Evolutionary conservation across 2,329 filamentous ascomycete genomes (phyloP).

Genomic region (Trichoderma sp.): DNA sequence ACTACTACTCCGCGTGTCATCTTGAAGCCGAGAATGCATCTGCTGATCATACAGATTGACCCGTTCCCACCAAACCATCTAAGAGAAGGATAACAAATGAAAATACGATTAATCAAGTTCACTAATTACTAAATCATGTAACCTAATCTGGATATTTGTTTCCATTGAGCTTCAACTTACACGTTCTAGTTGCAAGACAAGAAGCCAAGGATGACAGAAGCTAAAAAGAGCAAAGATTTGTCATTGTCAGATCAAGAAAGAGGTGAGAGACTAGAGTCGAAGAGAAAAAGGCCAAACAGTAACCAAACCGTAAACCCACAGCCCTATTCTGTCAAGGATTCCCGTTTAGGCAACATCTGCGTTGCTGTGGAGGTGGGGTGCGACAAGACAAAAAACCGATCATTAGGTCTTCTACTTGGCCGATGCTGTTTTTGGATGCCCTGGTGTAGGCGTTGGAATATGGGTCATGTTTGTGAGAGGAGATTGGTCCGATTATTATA

Average conservation of each 20-base stretch:
- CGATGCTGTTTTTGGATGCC: background rate
- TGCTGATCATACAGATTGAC: no score
- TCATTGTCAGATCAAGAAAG: background rate
- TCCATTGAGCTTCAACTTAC: background rate
- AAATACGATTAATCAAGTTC: no score
- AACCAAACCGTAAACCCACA: background rate
- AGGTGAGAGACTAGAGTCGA: background rate
- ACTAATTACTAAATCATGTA: background rate
- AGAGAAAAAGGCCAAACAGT: background rate
- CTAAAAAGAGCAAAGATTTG: background rate
- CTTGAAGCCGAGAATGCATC: no score
- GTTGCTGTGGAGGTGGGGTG: background rate
- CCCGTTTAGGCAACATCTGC: background rate
- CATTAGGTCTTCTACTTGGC: conserved; percentile 3
- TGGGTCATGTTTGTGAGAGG: background rate
- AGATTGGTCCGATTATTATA: background rate
- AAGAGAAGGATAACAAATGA: no score
- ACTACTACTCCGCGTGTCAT: no score
- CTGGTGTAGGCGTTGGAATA: background rate
- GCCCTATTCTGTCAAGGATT: background rate
- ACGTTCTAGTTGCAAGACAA: background rate
- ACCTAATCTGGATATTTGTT: background rate
- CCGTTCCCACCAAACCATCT: no score
- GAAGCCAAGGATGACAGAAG: background rate
- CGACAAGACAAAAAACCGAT: background rate